phyloP scores from a whole-genome alignment of 2,329 filamentous ascomycete species.

The Whalleya microplaca region DNA sequence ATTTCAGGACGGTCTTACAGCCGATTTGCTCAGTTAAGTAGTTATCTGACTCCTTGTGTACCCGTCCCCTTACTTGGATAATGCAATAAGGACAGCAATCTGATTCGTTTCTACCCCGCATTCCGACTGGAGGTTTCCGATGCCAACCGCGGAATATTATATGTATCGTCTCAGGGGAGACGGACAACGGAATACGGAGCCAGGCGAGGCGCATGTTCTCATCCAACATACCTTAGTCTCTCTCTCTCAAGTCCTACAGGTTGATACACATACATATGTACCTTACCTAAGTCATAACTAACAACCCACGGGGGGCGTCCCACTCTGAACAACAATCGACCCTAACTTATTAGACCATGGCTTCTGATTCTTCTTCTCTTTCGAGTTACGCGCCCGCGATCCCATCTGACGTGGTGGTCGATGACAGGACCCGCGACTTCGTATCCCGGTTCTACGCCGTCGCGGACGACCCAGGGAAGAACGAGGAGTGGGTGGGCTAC shows the following conservation, averaged over 20 bases:
- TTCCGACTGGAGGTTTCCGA: neutral
- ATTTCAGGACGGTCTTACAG: too few species aligned
- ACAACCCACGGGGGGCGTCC: too few species aligned
- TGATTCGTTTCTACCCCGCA: neutral
- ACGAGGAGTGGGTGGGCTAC: slow-evolving; percentile 48
- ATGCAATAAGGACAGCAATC: neutral
- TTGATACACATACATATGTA: too few species aligned
- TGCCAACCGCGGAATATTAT: neutral
- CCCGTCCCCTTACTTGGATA: neutral
- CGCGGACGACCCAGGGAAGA: slow-evolving; percentile 47
- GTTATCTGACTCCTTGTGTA: too few species aligned
- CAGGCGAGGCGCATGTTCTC: neutral
- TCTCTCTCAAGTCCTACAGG: neutral
- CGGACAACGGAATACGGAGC: neutral
- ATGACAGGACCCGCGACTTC: slow-evolving; percentile 38
- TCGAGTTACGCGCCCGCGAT: slow-evolving; percentile 32
- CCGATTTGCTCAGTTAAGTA: too few species aligned
- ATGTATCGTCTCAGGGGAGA: too few species aligned
- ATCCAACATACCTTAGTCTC: too few species aligned
- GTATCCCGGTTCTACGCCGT: slow-evolving; percentile 48
- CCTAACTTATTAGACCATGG: too few species aligned
- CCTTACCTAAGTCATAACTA: too few species aligned
- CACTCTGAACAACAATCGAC: neutral
- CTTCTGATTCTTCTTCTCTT: too few species aligned
- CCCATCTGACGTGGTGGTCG: slow-evolving; percentile 27